Conservation (phyloP, 1,284 basidiomycete species). For the Puccinia polysora region DNA sequence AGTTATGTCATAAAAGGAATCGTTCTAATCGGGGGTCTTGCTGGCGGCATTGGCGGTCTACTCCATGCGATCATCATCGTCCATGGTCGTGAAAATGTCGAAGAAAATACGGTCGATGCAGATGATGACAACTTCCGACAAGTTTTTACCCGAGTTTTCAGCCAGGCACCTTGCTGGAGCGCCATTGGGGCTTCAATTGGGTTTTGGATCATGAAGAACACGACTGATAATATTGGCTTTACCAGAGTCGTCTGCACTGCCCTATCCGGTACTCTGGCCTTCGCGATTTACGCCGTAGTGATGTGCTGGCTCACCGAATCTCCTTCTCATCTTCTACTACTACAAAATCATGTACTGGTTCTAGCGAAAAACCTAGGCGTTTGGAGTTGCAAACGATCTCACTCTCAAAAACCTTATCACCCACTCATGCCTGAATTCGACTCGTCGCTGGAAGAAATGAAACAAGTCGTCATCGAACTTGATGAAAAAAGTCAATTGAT, state of each 20-base stretch:
- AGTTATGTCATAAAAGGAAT: neutral
- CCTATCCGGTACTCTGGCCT: conserved; percentile 9
- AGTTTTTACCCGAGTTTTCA: conserved; percentile 8
- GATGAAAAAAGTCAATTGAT: neutral
- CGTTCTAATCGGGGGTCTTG: conserved; percentile 15
- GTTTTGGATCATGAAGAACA: conserved; percentile 16
- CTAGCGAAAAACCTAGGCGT: conserved; percentile 18
- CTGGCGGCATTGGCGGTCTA: conserved; percentile 28
- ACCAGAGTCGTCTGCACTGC: conserved; percentile 17
- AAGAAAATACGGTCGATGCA: neutral
- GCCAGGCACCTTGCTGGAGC: conserved; percentile 25
- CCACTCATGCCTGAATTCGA: conserved; percentile 24
- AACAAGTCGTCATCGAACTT: conserved; percentile 16
- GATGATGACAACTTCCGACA: conserved; percentile 1
- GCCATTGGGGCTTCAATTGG: conserved; percentile 21
- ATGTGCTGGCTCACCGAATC: conserved; percentile 31
- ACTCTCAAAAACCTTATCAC: neutral
- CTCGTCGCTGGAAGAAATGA: neutral
- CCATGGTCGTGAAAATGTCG: neutral
- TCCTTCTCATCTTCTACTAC: conserved; percentile 23
- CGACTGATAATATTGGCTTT: neutral
- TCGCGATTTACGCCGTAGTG: conserved; percentile 15
- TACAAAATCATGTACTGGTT: conserved; percentile 39
- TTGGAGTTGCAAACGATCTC: neutral
- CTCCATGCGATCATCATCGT: conserved; percentile 35